Conservation (phyloP, 176 grass and related monocot species). For the Oryza rufipogon region DNA sequence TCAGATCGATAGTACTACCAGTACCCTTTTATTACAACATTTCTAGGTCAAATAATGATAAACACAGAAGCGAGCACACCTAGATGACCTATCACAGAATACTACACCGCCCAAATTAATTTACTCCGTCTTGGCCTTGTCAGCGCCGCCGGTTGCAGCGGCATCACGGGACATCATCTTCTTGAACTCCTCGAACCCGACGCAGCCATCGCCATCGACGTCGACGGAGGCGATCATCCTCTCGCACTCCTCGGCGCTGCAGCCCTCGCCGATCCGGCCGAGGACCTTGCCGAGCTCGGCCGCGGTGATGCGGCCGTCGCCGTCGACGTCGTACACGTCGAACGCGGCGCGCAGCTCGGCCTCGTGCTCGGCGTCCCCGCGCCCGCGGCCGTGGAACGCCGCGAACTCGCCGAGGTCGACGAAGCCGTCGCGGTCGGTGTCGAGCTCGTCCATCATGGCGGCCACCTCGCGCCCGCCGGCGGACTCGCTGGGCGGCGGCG, state of each 20-base stretch:
- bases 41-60: not conserved
- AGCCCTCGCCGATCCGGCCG: slow-evolving; percentile 51
- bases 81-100: not conserved
- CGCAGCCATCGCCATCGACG: slow-evolving; percentile 73
- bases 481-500: slow-evolving; percentile 42
- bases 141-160: not conserved
- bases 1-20: not conserved
- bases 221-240: slow-evolving; percentile 80
- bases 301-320: slow-evolving; percentile 68
- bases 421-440: slow-evolving; percentile 74
- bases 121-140: slow-evolving; percentile 45
- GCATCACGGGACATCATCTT: slow-evolving; percentile 65
- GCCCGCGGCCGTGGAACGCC: slow-evolving; percentile 56
- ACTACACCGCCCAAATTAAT: too few relatives aligned
- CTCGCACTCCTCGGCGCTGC: slow-evolving; percentile 61
- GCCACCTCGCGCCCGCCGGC: slow-evolving; percentile 38
- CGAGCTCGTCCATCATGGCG: slow-evolving; percentile 86
- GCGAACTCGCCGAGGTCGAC: slow-evolving; percentile 75
- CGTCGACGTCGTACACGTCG: slow-evolving; percentile 72
- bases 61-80: not conserved
- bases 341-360: slow-evolving; percentile 75
- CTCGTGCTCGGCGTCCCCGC: slow-evolving; percentile 29
- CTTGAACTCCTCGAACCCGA: slow-evolving; percentile 89
- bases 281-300: slow-evolving; percentile 77
- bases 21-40: not conserved